Conservation (phyloP, 805 yeast genomes). For the Wickerhamiella galacta region DNA sequence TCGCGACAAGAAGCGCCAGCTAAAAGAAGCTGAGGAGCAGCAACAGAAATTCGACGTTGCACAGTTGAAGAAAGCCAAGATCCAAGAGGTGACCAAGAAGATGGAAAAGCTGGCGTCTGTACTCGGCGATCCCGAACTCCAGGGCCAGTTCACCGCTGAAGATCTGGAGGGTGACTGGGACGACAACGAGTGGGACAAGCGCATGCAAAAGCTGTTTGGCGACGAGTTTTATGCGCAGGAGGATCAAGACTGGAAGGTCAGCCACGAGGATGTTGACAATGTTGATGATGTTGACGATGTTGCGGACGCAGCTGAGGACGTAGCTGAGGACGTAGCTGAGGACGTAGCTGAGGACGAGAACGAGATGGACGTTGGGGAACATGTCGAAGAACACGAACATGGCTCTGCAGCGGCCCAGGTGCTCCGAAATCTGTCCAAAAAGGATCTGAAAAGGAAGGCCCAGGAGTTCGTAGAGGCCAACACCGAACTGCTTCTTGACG, state of each 20-base stretch:
- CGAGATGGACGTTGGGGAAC: conserved; percentile 2
- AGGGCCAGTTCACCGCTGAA: conserved; percentile 52
- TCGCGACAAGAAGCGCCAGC: conserved; percentile 53
- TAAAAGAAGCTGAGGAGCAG: conserved; percentile 32
- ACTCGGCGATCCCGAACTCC: conserved; percentile 49
- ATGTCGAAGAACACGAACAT: conserved; percentile 9
- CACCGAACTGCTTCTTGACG: conserved; percentile 45
- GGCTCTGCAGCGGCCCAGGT: conserved; percentile 29
- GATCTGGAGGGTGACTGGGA: conserved; percentile 78
- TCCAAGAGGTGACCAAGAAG: conserved; percentile 62
- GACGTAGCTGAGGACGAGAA: conserved; percentile 14
- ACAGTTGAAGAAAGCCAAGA: conserved; percentile 58
- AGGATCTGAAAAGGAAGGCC: conserved; percentile 46
- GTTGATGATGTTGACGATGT: conserved; percentile 29
- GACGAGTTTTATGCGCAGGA: conserved; percentile 58
- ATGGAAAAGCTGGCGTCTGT: conserved; percentile 47
- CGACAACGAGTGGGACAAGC: conserved; percentile 77
- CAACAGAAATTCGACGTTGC: conserved; percentile 45
- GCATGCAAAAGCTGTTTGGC: conserved; percentile 70
- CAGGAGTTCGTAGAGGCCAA: conserved; percentile 65
- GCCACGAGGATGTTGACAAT: conserved; percentile 35
- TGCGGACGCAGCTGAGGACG: conserved; percentile 26
- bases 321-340: conserved; percentile 15
- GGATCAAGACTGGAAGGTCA: conserved; percentile 49
- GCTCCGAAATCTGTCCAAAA: conserved; percentile 45